These are phyloP conservation scores for Yarrowia osloensis DNA, from an alignment of 805 yeast genomes.

Conservation along the genomic window DNA sequence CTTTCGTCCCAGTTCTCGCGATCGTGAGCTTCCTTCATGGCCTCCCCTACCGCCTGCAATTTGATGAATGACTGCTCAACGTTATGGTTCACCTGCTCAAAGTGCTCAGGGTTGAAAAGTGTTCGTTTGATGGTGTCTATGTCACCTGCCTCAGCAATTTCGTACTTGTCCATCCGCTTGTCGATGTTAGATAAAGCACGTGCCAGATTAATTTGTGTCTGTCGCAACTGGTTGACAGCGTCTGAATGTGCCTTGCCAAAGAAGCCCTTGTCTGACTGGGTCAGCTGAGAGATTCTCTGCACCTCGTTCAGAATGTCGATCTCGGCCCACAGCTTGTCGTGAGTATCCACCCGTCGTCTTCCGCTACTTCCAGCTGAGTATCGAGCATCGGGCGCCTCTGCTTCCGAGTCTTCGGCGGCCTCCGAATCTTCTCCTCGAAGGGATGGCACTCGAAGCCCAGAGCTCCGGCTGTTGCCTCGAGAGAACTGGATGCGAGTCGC, in stretches of 20 bases:
- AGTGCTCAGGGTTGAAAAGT: constrained; percentile 53
- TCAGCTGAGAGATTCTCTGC: constrained; percentile 53
- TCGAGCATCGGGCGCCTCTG: background rate
- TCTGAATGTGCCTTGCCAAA: constrained; percentile 50
- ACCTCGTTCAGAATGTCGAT: constrained; percentile 85
- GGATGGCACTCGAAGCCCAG: constrained; percentile 15
- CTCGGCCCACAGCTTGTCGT: constrained; percentile 83
- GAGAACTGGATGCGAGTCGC: constrained; percentile 2
- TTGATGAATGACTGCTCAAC: constrained; percentile 53
- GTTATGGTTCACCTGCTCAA: constrained; percentile 53
- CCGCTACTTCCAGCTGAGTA: constrained; percentile 14
- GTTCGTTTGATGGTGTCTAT: constrained; percentile 43
- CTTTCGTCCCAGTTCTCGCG: constrained; percentile 24
- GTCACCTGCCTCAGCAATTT: constrained; percentile 43
- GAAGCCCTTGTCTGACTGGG: constrained; percentile 42
- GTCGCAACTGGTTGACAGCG: constrained; percentile 56
- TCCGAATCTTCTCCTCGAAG: constrained; percentile 18
- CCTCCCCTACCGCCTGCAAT: constrained; percentile 54
- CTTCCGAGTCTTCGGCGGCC: constrained; percentile 11
- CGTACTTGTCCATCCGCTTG: constrained; percentile 37
- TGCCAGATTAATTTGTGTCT: constrained; percentile 55
- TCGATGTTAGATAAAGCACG: constrained; percentile 45
- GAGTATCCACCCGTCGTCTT: constrained; percentile 52
- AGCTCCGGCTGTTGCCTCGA: constrained; percentile 18
- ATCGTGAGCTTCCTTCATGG: constrained; percentile 43